Evolutionary conservation across 75 land plant species (phyloP).

Genomic region (Cryptomeria japonica): DNA sequence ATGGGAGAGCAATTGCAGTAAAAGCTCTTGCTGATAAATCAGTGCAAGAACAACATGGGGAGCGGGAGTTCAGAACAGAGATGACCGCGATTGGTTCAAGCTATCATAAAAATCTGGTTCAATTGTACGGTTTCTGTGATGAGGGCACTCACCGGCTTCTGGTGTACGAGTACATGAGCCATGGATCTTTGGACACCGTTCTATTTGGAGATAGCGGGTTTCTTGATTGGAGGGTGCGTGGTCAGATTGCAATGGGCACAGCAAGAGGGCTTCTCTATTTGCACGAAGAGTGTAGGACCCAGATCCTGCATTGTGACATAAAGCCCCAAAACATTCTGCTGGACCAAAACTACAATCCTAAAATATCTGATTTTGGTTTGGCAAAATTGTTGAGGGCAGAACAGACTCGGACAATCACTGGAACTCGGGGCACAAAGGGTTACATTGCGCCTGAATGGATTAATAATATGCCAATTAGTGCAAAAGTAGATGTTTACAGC

Average conservation of each 20-base stretch:
- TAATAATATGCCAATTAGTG: slow-evolving; percentile 19
- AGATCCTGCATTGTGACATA: slow-evolving; percentile 76
- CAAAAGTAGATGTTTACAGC: background rate
- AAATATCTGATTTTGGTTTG: slow-evolving; percentile 47
- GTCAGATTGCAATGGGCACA: slow-evolving; percentile 37
- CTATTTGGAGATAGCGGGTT: slow-evolving; percentile 6
- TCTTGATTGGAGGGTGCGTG: slow-evolving; percentile 33
- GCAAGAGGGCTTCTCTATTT: slow-evolving; percentile 62
- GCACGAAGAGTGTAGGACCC: slow-evolving; percentile 52
- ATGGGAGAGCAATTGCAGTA: slow-evolving; percentile 24
- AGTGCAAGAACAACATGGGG: slow-evolving; percentile 11
- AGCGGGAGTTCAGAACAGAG: slow-evolving; percentile 23
- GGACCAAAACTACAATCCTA: slow-evolving; percentile 24
- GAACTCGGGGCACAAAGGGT: slow-evolving; percentile 33
- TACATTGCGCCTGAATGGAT: background rate
- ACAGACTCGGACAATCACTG: slow-evolving; percentile 18
- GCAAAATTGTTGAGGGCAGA: slow-evolving; percentile 36
- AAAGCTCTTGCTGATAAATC: slow-evolving; percentile 18
- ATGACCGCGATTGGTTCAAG: background rate
- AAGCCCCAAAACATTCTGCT: slow-evolving; percentile 42
- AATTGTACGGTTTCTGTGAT: background rate
- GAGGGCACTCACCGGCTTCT: background rate
- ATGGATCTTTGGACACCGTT: slow-evolving; percentile 16
- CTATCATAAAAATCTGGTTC: background rate
- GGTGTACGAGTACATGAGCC: slow-evolving; percentile 38